Percentiles rank a stretch among this genome's conserved stretches.
Evolutionary conservation across 2,329 filamentous ascomycete species (phyloP).

Genomic region (Onygena corvina): DNA sequence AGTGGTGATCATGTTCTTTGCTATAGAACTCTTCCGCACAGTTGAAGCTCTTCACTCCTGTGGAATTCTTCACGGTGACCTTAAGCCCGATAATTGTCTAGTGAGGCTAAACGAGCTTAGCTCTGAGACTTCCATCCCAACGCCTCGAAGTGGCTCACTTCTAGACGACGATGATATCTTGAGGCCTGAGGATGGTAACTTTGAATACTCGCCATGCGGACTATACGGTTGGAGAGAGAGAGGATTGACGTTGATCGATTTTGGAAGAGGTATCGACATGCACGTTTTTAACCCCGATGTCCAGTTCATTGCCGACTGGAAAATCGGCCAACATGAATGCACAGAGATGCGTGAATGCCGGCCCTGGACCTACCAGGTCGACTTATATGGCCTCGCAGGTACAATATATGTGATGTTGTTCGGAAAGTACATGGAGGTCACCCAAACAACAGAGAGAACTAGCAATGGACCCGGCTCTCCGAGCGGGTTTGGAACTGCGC

Average conservation of each 20-base stretch:
- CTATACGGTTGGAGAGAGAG: conserved; percentile 65
- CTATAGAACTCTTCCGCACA: conserved; percentile 79
- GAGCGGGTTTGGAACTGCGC: conserved; percentile 13
- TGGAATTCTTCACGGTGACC: conserved; percentile 75
- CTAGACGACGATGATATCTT: conserved; percentile 16
- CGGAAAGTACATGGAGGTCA: conserved; percentile 84
- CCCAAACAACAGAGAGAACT: conserved; percentile 27
- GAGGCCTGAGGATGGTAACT: conserved; percentile 22
- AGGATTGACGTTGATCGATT: conserved; percentile 82
- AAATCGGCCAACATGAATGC: conserved; percentile 75
- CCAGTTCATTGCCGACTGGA: conserved; percentile 92
- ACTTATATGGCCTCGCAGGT: conserved; percentile 86
- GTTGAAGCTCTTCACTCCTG: conserved; percentile 74
- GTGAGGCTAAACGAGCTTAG: conserved; percentile 61
- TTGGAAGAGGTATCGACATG: conserved; percentile 92
- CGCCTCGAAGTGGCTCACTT: conserved; percentile 16
- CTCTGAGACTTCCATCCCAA: conserved; percentile 17
- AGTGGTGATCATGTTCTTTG: conserved; percentile 85
- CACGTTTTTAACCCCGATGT: conserved; percentile 63
- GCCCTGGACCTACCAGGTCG: conserved; percentile 95
- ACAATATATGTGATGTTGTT: conserved; percentile 82
- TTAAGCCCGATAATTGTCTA: conserved; percentile 92
- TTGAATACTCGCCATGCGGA: conserved; percentile 61
- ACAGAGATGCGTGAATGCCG: conserved; percentile 88
- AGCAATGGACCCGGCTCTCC: conserved; percentile 8